phyloP scores from a whole-genome alignment of 441 rosid species.

The Hypseocharis bilobata region DNA sequence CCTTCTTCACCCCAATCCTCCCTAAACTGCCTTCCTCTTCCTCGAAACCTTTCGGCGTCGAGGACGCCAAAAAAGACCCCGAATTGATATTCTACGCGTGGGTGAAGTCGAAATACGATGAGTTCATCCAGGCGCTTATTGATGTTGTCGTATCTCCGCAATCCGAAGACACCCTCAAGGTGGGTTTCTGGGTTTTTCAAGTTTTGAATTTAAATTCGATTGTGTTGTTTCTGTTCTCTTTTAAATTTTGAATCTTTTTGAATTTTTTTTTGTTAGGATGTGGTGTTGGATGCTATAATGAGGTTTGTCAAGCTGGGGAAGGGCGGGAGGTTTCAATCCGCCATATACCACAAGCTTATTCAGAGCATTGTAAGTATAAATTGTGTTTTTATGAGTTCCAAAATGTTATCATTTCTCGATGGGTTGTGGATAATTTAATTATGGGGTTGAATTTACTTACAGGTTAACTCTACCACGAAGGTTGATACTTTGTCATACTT shows the following conservation, averaged over 20 bases:
- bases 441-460: constrained; percentile 14
- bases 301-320: constrained; percentile 70
- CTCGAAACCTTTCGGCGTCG: constrained; percentile 18
- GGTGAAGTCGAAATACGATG: constrained; percentile 76
- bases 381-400: constrained; percentile 1
- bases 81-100: constrained; percentile 51
- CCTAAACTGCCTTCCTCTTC: constrained; percentile 50
- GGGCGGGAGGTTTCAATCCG: constrained; percentile 58
- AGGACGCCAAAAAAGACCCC: constrained; percentile 33
- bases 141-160: constrained; percentile 37
- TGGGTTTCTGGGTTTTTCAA: constrained; percentile 11
- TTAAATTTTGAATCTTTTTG: constrained; percentile 1
- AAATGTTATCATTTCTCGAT: not conserved
- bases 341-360: constrained; percentile 58
- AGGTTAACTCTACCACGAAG: constrained; percentile 45
- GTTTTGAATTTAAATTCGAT: not conserved
- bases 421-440: not conserved
- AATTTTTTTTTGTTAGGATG: constrained; percentile 37
- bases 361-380: constrained; percentile 46
- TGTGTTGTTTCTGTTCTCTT: not conserved
- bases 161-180: constrained; percentile 54
- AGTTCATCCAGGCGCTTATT: constrained; percentile 44
- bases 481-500: constrained; percentile 37
- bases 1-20: constrained; percentile 72
- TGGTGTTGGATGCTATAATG: constrained; percentile 70